Base-by-base conservation (phyloP, 176 grass and related monocot genomes). In the Rhynchospora tenuis region DNA sequence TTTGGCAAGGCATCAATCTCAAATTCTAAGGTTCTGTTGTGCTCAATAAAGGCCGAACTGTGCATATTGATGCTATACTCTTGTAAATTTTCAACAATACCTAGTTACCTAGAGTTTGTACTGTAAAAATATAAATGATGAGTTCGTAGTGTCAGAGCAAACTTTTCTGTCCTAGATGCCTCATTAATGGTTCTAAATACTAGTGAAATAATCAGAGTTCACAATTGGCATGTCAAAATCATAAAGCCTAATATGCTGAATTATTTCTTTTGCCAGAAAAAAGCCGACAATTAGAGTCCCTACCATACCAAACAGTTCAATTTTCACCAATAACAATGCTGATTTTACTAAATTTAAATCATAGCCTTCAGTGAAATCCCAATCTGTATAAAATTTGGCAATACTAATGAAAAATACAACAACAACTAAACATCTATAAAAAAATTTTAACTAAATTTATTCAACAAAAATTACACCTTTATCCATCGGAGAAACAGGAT, bases 381-480 rank as follows among this genome's bases (percentile, higher is more conserved):
- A 16, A 17, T 76, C 5, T 76, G 17, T 54, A 76, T 24, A 76
- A 28, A 55, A 56, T 55, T 73, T 73, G 2, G 23, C 42, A 38
- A 38, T 50, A n/a, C 12, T 9, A 20, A 72, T 47, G 44, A 73
- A 73, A 73, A 73, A 13, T 50, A 73, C 19, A 77, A 77, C 6
- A 9, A 55, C 31, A 17, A 77, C 38, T 20, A 68, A 68, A 31
- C 19, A 45, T 45, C 3, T 7, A 11, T n/a, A n/a, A n/a, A 33
- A 17, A 71, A 71, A 70, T 10, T 63, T 10, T 23, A 67, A 6
- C 13, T 26, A 3, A 22, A 9, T 27, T 12, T 13, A 27, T 19
- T 29, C 24, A 64, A 78, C 3, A 26, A 50, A 81, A 19, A 59
- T n/a, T n/a, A 57, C 64, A 73, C 85, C 85, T 87, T 65, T 75